phyloP scores from a whole-genome alignment of 805 yeast genomes.

The Wickerhamiella kurtzmanii region DNA sequence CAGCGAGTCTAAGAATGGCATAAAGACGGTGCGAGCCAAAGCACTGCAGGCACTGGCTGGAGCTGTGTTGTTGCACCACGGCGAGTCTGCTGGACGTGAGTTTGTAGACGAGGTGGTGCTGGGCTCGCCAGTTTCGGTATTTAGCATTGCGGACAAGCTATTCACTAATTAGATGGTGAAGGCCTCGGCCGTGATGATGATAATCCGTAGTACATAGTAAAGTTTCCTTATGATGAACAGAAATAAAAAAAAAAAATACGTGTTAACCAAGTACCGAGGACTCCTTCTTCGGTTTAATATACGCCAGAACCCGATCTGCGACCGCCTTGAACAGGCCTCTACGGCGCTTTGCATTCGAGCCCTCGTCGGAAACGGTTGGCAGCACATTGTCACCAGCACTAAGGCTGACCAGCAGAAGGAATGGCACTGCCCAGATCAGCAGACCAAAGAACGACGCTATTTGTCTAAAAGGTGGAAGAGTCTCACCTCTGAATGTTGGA shows the following conservation, averaged over 20 bases:
- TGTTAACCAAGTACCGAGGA: too few species aligned
- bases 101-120: conserved; percentile 40
- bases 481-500: conserved; percentile 46
- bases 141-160: conserved; percentile 16
- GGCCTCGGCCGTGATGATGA: too few species aligned
- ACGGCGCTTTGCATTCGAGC: not conserved
- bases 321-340: not conserved
- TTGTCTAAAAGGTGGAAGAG: conserved; percentile 71
- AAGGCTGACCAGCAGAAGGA: conserved; percentile 77
- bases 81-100: conserved; percentile 42
- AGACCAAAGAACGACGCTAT: conserved; percentile 92
- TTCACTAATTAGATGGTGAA: not conserved
- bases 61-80: conserved; percentile 48
- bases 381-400: conserved; percentile 84
- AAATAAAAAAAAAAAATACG: too few species aligned
- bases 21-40: conserved; percentile 37
- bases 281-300: not conserved
- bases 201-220: not conserved
- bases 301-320: not conserved
- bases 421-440: conserved; percentile 88
- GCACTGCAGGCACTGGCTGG: conserved; percentile 52
- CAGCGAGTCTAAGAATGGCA: conserved; percentile 16
- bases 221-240: too few species aligned
- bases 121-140: conserved; percentile 22
- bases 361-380: conserved; percentile 33